Base-by-base conservation (phyloP, 495 filamentous ascomycete genomes). In the Lasiosphaeria ovina region DNA sequence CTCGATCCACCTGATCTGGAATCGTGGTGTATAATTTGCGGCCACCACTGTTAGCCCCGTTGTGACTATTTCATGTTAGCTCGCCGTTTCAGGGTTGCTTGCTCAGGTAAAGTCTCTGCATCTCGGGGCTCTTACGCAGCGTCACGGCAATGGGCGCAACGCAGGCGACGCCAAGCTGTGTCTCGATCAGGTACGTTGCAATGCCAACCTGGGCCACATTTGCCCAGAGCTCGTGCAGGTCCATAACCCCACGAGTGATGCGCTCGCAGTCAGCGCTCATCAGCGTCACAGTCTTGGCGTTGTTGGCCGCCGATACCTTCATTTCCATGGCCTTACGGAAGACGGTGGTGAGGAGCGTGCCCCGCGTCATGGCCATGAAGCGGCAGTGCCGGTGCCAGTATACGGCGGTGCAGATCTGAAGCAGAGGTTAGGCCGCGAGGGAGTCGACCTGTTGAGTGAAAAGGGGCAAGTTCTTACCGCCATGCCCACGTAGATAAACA, bases 401-500 rank as follows among this genome's bases (percentile, higher is more conserved):
- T 33, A 64, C 35, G 16, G 62, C 62, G 4, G 55, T 11, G 14
- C 51, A 60, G n/a, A 64, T 52, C 62, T 64, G 35, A 3, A 31
- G 0, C 32, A n/a, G 36, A 16, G n/a, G n/a, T n/a, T 49, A 17
- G 11, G 6, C 48, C 12, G 38, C 42, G 4, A 35, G 11, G 35
- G 10, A 35, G 32, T 35, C 3, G 12, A 9, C n/a, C n/a, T n/a
- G n/a, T n/a, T 3, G 6, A 35, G 9, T 6, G 32, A 16, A 34
- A 16, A 54, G n/a, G 24, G n/a, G 12, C 10, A 54, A 16, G 17
- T 3, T 16, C 63, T 48, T 65, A 77, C 74, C 6, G 80, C 83
- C 40, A 86, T 75, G 3, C 85, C 85, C 24, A 75, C 42, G 62
- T 87, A 87, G 0, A 85, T 77, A 31, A 86, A 49, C 35, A 77